Conservation (phyloP, 495 filamentous ascomycete genomes). For the Aspergillus cristatus region DNA sequence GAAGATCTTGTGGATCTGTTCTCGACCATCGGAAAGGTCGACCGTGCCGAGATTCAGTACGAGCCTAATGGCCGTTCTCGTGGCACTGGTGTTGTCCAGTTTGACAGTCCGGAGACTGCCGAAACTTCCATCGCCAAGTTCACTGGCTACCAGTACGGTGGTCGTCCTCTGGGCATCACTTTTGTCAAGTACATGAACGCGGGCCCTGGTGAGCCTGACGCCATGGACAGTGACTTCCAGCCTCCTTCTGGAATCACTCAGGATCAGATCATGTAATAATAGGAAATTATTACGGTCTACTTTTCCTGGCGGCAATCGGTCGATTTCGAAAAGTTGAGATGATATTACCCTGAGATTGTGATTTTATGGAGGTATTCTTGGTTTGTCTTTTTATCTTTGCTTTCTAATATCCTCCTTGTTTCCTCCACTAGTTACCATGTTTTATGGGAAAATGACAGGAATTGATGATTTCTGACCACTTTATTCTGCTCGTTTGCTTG, state of each 20-base stretch:
- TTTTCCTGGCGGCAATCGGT: not conserved
- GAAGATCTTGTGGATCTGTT: conserved; percentile 94
- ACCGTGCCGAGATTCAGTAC: conserved; percentile 96
- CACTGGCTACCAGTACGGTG: conserved; percentile 94
- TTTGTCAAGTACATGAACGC: conserved; percentile 83
- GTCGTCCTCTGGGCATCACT: conserved; percentile 81
- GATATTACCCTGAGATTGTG: not conserved
- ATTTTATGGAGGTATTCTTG: too few relatives aligned
- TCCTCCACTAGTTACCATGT: too few relatives aligned
- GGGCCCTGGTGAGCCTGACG: conserved; percentile 49
- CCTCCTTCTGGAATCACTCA: conserved; percentile 77
- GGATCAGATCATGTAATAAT: conserved; percentile 88
- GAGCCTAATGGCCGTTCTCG: conserved; percentile 92
- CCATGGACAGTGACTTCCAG: conserved; percentile 56
- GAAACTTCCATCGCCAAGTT: conserved; percentile 96
- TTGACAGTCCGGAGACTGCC: conserved; percentile 72
- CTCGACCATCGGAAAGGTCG: conserved; percentile 95
- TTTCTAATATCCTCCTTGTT: not conserved
- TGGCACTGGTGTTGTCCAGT: conserved; percentile 91
- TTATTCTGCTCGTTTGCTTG: too few relatives aligned
- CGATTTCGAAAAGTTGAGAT: not conserved
- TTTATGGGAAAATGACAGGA: too few relatives aligned
- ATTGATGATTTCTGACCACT: too few relatives aligned
- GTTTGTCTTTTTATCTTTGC: not conserved
- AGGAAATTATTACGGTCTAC: conserved; percentile 3